Base-by-base conservation (phyloP, 345 rosid species). In the Salix brachista region DNA sequence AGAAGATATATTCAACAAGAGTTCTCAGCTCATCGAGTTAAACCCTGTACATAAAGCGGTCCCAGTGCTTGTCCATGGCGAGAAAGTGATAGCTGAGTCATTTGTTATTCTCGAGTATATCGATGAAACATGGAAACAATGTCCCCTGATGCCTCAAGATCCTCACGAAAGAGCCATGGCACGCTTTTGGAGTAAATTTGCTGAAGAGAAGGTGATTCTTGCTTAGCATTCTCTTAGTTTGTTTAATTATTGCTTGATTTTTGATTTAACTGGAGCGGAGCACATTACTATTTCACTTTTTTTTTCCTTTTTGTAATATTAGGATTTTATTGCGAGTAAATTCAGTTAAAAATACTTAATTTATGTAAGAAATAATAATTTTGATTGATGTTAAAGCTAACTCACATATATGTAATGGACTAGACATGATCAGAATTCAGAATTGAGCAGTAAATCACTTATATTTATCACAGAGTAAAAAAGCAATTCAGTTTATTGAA, bases 111-210 rank as follows among this genome's bases (percentile, higher is more conserved):
- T 81, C 8, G 80, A 77, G 44, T 69, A 72, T 65, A 69, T 85
- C 14, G 86, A 87, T 28, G 87, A 87, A 62, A 80, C 79, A 1
- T 85, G 88, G 89, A 70, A 76, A 17, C 80, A 81, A 0, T 41
- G 39, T 21, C 87, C 87, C 4, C 52, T 87, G 41, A 68, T 81
- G 62, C 88, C 87, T 42, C 81, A 69, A 12, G 87, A 85, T 80
- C 88, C 88, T 76, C 41, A 65, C 36, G 73, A 72, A 36, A 78
- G 84, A 73, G 86, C 85, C 75, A 50, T 4, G 61, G 82, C 83
- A 6, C 83, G 88, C 21, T 85, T 85, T 32, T 87, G 87, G 90
- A 82, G 86, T 52, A 74, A 70, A 54, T 80, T 82, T 41, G 83
- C 66, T 0, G 84, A 83, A 4, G 81, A 76, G 39, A 78, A 77